A percentile compares a stretch with the other conserved stretches of the same genome.
Evolutionary conservation across 768 basidiomycete species (phyloP).

Genomic region (Tricholoma flavovirens): DNA sequence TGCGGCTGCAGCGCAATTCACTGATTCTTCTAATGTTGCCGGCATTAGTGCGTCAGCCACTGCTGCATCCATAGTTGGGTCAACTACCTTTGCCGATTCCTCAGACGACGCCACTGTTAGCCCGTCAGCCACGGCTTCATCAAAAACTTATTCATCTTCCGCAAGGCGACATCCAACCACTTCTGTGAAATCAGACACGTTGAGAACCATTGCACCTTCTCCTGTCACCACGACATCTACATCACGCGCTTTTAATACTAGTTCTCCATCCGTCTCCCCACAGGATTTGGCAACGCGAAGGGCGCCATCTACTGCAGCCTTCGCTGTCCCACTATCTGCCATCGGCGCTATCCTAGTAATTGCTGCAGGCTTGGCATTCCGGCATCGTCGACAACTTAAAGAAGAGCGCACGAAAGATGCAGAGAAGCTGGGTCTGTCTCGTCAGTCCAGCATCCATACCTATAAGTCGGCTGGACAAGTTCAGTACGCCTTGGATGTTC

Average conservation of each 20-base stretch:
- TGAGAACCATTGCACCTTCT: background rate
- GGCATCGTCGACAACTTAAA: slow-evolving; percentile 20
- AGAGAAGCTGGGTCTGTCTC: slow-evolving; percentile 15
- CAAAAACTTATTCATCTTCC: background rate
- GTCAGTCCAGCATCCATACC: slow-evolving; percentile 11
- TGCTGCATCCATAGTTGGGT: background rate
- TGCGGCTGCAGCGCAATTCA: background rate
- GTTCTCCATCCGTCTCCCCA: slow-evolving; percentile 4
- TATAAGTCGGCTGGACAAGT: slow-evolving; percentile 16
- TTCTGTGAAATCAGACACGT: background rate
- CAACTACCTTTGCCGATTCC: background rate
- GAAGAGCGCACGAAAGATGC: slow-evolving; percentile 14
- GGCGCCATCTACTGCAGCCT: slow-evolving; percentile 23
- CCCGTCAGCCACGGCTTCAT: background rate
- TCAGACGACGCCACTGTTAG: background rate
- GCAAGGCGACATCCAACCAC: background rate
- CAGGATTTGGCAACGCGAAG: slow-evolving; percentile 19
- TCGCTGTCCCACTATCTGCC: slow-evolving; percentile 29
- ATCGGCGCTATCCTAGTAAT: slow-evolving; percentile 26
- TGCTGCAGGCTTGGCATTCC: slow-evolving; percentile 22
- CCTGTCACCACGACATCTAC: background rate
- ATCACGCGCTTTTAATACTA: background rate
- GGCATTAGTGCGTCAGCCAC: slow-evolving; percentile 1
- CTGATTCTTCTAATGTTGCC: background rate
- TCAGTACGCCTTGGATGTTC: slow-evolving; percentile 14